Conservation (phyloP, 768 basidiomycete species). For the Basidioascus undulatus region DNA sequence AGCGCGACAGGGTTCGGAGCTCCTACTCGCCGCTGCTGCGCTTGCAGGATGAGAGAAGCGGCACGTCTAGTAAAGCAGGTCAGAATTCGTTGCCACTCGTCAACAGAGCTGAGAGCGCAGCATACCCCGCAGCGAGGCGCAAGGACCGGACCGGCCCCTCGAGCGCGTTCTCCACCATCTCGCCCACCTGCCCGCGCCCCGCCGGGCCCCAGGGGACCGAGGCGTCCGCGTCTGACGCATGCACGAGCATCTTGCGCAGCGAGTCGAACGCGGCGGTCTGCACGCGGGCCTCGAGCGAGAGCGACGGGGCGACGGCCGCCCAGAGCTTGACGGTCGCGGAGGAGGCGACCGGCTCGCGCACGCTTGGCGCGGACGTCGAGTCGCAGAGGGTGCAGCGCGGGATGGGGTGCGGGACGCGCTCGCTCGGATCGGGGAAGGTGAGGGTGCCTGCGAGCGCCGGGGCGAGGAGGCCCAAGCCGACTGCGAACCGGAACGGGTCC, state of each 20-base stretch:
- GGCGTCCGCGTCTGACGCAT: too few relatives aligned
- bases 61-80: slow-evolving; percentile 1
- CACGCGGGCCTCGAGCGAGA: too few relatives aligned
- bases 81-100: too few relatives aligned
- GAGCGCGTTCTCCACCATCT: too few relatives aligned
- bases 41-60: slow-evolving; percentile 4
- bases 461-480: slow-evolving; percentile 2
- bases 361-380: not conserved
- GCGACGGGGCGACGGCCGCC: slow-evolving; percentile 1
- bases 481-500: not conserved
- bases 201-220: too few relatives aligned
- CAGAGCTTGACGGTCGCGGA: not conserved
- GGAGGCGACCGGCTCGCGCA: not conserved
- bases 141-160: not conserved
- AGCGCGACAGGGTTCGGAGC: not conserved
- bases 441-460: slow-evolving; percentile 5
- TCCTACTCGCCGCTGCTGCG: not conserved
- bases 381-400: slow-evolving; percentile 5
- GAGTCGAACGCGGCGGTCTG: too few relatives aligned
- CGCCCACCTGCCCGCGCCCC: too few relatives aligned
- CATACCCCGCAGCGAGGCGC: not conserved
- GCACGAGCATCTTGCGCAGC: too few relatives aligned
- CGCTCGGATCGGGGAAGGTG: not conserved
- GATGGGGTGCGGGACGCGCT: not conserved
- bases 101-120: too few relatives aligned